Percentiles rank a stretch among this genome's conserved stretches.
Evolutionary conservation across 2,329 filamentous ascomycete species (phyloP).

Genomic region (Colletotrichum chrysophilum): DNA sequence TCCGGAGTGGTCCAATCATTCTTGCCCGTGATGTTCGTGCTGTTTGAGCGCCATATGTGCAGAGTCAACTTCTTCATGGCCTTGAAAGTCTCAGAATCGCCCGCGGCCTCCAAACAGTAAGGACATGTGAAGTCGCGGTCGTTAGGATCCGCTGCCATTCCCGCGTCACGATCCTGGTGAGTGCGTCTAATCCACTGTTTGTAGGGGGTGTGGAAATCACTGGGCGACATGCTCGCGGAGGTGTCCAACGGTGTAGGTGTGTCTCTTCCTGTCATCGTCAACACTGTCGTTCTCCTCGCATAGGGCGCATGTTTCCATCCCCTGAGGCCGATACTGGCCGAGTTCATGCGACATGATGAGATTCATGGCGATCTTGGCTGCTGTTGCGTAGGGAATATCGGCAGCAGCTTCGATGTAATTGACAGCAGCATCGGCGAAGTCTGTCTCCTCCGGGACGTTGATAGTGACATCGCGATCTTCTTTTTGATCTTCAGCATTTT

Average conservation of each 20-base stretch:
- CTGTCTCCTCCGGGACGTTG: no score
- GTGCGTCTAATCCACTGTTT: not conserved
- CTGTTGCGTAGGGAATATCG: not conserved
- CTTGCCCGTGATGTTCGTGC: not conserved
- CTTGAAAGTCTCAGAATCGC: not conserved
- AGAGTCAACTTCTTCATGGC: not conserved
- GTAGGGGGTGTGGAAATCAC: not conserved
- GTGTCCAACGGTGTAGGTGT: not conserved
- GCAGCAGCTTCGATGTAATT: not conserved
- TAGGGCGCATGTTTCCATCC: not conserved
- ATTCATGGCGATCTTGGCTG: not conserved
- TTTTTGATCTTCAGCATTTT: no score
- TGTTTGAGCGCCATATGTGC: not conserved
- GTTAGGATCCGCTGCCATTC: fast-evolving
- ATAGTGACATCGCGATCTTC: no score
- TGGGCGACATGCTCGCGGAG: not conserved
- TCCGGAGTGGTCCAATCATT: not conserved
- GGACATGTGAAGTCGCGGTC: not conserved
- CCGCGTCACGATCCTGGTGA: not conserved
- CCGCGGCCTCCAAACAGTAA: not conserved
- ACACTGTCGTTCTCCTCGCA: not conserved
- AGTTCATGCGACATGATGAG: not conserved
- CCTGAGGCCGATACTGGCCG: not conserved
- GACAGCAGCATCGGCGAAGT: no score
- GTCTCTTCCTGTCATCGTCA: not conserved